A percentile compares a stretch with the other conserved stretches of the same genome.
These are phyloP conservation scores for Talaromyces proteolyticus DNA, from an alignment of 495 filamentous ascomycete species.

Conservation along the genomic window DNA sequence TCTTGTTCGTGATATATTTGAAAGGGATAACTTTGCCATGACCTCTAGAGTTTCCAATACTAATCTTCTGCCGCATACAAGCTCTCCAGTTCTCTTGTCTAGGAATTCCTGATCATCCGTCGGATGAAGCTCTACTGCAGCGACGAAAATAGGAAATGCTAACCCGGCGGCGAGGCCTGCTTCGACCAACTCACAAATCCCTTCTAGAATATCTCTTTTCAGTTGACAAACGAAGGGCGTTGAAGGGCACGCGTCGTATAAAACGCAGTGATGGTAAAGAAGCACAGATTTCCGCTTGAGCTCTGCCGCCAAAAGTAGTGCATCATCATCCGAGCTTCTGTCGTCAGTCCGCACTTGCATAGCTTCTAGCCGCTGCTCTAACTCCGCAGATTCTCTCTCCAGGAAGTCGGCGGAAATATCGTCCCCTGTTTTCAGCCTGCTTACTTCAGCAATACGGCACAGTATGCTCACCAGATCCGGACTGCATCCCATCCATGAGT, in stretches of 20 bases:
- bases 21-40: slow-evolving; percentile 34
- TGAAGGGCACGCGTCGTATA: slow-evolving; percentile 31
- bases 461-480: slow-evolving; percentile 34
- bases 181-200: slow-evolving; percentile 20
- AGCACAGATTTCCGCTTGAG: slow-evolving; percentile 35
- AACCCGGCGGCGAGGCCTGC: slow-evolving; percentile 23
- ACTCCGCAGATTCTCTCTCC: slow-evolving; percentile 1
- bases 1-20: slow-evolving; percentile 34
- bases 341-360: slow-evolving; percentile 22
- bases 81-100: slow-evolving; percentile 8
- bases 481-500: slow-evolving; percentile 43
- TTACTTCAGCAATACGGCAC: slow-evolving; percentile 37
- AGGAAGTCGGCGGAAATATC: slow-evolving; percentile 16
- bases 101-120: slow-evolving; percentile 30
- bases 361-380: slow-evolving; percentile 3
- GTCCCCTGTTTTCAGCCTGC: slow-evolving; percentile 18
- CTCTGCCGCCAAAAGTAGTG: slow-evolving; percentile 28
- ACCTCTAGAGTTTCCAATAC: slow-evolving; percentile 32
- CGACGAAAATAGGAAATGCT: slow-evolving; percentile 42
- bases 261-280: slow-evolving; percentile 35
- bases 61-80: slow-evolving; percentile 27
- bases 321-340: slow-evolving; percentile 21
- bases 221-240: slow-evolving; percentile 22
- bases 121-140: slow-evolving; percentile 37
- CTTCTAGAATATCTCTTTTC: slow-evolving; percentile 9